A percentile compares a stretch with the other conserved stretches of the same genome.
These are phyloP conservation scores for Capsicum baccatum DNA, from an alignment of 257 asterid species.

Conservation along the genomic window DNA sequence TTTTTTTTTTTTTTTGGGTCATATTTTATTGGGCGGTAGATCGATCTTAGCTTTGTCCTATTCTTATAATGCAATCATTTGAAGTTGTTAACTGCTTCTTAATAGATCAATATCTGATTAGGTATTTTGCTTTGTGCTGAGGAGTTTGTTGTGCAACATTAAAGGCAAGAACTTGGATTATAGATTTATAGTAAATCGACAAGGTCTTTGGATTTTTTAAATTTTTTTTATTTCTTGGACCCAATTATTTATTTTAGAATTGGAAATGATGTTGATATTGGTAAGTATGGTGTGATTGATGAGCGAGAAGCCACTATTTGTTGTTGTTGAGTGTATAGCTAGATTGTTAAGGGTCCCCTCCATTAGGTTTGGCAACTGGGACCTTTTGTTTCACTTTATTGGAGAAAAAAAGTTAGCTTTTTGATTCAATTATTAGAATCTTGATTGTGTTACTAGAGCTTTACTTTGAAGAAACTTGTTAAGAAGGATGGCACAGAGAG, in stretches of 20 bases:
- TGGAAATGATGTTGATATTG: slow-evolving; percentile 40
- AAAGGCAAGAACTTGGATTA: background rate
- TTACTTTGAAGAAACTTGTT: slow-evolving; percentile 45
- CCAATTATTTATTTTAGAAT: slow-evolving; percentile 31
- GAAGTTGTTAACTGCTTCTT: too few relatives aligned
- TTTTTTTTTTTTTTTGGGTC: background rate
- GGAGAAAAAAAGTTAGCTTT: slow-evolving; percentile 52
- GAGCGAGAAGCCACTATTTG: slow-evolving; percentile 54
- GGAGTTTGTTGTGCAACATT: slow-evolving; percentile 3
- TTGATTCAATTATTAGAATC: slow-evolving; percentile 64
- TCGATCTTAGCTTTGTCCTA: slow-evolving; percentile 10
- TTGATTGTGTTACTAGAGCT: slow-evolving; percentile 42
- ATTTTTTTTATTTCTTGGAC: slow-evolving; percentile 5
- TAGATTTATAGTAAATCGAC: slow-evolving; percentile 1
- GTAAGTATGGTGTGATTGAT: slow-evolving; percentile 53
- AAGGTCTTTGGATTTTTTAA: too few relatives aligned
- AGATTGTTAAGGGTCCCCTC: slow-evolving; percentile 71
- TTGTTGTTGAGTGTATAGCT: slow-evolving; percentile 33
- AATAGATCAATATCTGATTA: too few relatives aligned
- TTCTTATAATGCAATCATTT: background rate
- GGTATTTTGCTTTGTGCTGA: too few relatives aligned
- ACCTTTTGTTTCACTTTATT: slow-evolving; percentile 66
- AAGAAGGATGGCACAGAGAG: slow-evolving; percentile 60
- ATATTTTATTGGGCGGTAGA: background rate
- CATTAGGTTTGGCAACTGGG: slow-evolving; percentile 82